Conservation (phyloP, 371 early-diverging fungal species). For the Apophysomyces elegans region DNA sequence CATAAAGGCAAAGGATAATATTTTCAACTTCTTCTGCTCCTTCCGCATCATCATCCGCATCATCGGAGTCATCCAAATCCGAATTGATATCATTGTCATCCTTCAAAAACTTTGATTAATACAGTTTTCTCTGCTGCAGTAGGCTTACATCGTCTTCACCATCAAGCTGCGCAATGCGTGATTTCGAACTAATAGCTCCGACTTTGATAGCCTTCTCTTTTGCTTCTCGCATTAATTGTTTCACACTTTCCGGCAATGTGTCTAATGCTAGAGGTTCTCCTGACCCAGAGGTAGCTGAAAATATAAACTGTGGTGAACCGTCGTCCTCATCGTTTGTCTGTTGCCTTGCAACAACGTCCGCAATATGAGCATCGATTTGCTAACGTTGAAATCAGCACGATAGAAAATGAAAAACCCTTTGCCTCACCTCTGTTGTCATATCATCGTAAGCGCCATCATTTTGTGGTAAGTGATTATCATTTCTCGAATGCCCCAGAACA, state of each 20-base stretch:
- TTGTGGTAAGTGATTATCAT: constrained; percentile 38
- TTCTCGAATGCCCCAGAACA: not conserved
- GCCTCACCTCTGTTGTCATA: constrained; percentile 32
- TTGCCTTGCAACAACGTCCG: constrained; percentile 23
- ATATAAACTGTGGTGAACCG: constrained; percentile 21
- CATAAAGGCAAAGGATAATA: constrained; percentile 93
- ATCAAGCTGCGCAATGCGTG: constrained; percentile 55
- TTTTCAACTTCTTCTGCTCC: constrained; percentile 82
- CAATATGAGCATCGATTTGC: constrained; percentile 54
- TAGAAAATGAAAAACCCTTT: not conserved
- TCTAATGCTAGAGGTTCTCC: constrained; percentile 42
- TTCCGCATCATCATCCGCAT: constrained; percentile 76
- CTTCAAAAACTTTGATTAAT: constrained; percentile 13
- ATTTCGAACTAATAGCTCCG: constrained; percentile 29
- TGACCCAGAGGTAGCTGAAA: constrained; percentile 33
- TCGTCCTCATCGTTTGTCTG: constrained; percentile 14
- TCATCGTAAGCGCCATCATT: constrained; percentile 44
- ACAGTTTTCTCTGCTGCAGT: not conserved
- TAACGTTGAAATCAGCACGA: not conserved
- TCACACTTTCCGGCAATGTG: constrained; percentile 41
- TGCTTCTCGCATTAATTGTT: constrained; percentile 45
- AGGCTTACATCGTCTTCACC: constrained; percentile 49
- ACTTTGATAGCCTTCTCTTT: constrained; percentile 37
- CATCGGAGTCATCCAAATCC: constrained; percentile 81
- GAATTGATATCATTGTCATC: constrained; percentile 83